Conservation (phyloP, 352 stramenopile species). For the Pythium sp. region DNA sequence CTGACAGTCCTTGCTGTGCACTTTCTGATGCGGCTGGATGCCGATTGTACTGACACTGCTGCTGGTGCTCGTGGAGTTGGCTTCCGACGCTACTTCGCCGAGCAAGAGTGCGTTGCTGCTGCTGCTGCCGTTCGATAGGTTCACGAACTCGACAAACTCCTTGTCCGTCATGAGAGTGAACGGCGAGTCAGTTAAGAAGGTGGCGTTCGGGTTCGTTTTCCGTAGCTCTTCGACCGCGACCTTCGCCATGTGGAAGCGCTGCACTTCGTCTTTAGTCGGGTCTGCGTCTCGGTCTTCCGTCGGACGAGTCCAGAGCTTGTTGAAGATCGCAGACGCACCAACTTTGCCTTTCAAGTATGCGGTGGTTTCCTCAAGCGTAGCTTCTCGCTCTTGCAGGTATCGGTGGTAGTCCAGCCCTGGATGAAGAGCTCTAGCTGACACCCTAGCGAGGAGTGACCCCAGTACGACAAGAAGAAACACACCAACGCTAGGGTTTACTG, state of each 20-base stretch:
- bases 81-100: background rate
- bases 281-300: background rate
- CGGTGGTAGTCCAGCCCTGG: background rate
- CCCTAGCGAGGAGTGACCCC: background rate
- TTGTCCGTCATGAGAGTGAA: constrained; percentile 57
- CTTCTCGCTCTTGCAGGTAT: background rate
- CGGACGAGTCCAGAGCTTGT: background rate
- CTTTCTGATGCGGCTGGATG: background rate
- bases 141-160: constrained; percentile 44
- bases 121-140: constrained; percentile 21
- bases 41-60: background rate
- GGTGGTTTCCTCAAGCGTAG: background rate
- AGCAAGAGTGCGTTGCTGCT: constrained; percentile 4
- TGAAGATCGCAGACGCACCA: background rate
- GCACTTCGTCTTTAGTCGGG: constrained; percentile 3
- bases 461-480: background rate
- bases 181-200: constrained; percentile 47
- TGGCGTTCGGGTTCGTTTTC: constrained; percentile 36
- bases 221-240: constrained; percentile 31
- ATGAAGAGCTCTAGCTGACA: background rate
- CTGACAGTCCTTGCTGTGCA: background rate
- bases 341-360: background rate
- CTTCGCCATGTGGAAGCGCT: constrained; percentile 53
- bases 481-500: background rate
- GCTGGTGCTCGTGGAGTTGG: background rate